Evolutionary conservation across 305 asterid species (phyloP).

Genomic region (Fraxinus velutina): DNA sequence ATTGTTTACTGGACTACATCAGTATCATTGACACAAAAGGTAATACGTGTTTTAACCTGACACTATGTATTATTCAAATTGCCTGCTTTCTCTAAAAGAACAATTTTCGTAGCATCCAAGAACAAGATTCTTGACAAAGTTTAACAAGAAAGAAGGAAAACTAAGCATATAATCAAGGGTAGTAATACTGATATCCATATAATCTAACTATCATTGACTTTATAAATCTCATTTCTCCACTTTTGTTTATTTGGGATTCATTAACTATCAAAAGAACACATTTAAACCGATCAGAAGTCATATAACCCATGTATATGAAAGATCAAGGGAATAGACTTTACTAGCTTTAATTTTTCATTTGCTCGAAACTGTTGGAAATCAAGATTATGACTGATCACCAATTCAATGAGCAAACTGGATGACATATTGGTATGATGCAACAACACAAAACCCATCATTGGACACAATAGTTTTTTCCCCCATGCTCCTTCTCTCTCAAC

Average conservation of each 20-base stretch:
- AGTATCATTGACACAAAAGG: neutral
- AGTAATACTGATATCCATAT: neutral
- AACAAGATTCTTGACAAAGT: neutral
- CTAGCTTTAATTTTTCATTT: neutral
- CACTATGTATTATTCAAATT: neutral
- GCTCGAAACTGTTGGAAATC: neutral
- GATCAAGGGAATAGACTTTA: neutral
- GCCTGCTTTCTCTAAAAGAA: neutral
- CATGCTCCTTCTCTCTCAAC: neutral
- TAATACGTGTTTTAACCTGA: neutral
- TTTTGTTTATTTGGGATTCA: neutral
- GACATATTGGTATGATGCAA: constrained; percentile 68
- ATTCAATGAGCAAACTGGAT: constrained; percentile 71
- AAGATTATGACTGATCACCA: constrained; percentile 43
- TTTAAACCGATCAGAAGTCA: neutral
- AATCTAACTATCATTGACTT: neutral
- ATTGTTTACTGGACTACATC: neutral
- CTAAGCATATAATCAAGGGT: neutral
- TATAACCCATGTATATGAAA: neutral
- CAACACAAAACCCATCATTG: constrained; percentile 53
- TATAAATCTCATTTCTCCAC: neutral
- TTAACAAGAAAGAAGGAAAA: neutral
- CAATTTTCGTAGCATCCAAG: neutral
- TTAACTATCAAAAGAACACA: neutral
- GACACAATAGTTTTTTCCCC: neutral